Base-by-base conservation (phyloP, 2,329 filamentous ascomycete species). In the Beauveria rudraprayagi region DNA sequence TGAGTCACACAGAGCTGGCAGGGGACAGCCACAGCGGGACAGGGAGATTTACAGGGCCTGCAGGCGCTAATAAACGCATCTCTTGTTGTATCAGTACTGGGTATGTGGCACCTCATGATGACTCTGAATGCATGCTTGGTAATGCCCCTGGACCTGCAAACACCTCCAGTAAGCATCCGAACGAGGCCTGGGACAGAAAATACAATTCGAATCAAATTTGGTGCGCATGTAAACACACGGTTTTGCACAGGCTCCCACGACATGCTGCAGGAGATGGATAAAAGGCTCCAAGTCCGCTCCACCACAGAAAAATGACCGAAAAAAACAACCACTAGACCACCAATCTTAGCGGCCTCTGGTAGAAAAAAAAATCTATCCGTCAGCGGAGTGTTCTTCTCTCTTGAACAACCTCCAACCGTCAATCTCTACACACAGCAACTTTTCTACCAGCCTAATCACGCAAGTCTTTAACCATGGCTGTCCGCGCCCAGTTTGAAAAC, bases 401-500 rank as follows among this genome's bases (percentile, higher is more conserved):
- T 61, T 24, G 47, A 64, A 64, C 64, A 47, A 57, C 34, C 50
- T 37, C 37, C 54, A 44, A 53, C 16, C 41, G 37, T 26, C 28
- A 37, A 52, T 40, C 41, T 34, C 30, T n/a, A 30, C 8, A 61
- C 41, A n/a, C 53, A 47, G 37, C 14, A 50, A 11, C n/a, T 48
- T 17, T 50, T 51, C 22, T 5, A 22, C 19, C 34, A 47, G 34
- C 16, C 16, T 52, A 60, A 66, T 56, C 46, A 44, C 41, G 30
- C 41, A 17, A 41, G 41, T 50, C 62, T 63, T 64, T 65, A 63
- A 79, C 69, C 71, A 88, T 88, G 85, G 84, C 85, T 71, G 84
- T 88, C 62, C 83, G 85, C 72, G 85, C 85, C 67, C 85, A 91
- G 74, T 94, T 94, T 74, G 90, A 94, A 78, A 93, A 92, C 80